These are phyloP conservation scores for Penicillium coprophilum DNA, from an alignment of 495 filamentous ascomycete genomes.

Conservation along the genomic window DNA sequence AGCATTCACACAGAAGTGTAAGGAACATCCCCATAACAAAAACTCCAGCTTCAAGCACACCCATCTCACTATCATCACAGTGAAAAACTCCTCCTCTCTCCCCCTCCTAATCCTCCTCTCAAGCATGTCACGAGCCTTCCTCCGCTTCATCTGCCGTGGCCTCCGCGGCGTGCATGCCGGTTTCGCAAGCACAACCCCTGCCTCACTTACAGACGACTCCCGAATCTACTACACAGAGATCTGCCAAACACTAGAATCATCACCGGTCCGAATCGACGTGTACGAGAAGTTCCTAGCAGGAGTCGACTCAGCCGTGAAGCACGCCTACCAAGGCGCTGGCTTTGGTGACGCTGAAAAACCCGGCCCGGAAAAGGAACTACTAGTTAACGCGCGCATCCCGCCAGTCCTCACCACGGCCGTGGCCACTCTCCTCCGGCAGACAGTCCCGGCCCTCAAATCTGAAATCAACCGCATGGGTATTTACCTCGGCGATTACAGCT, in stretches of 20 bases:
- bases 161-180: constrained; percentile 48
- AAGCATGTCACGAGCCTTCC: constrained; percentile 69
- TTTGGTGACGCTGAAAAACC: constrained; percentile 50
- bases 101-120: constrained; percentile 69
- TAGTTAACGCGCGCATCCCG: constrained; percentile 47
- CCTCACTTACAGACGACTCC: constrained; percentile 35
- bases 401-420: constrained; percentile 45
- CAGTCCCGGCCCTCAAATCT: constrained; percentile 35
- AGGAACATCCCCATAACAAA: constrained; percentile 17
- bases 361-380: constrained; percentile 48
- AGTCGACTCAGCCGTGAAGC: constrained; percentile 47
- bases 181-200: constrained; percentile 30
- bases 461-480: constrained; percentile 52
- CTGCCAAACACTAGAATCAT: constrained; percentile 41
- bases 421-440: constrained; percentile 43
- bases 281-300: constrained; percentile 52
- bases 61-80: constrained; percentile 19
- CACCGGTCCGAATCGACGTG: constrained; percentile 45
- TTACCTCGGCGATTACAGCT: constrained; percentile 49
- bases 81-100: constrained; percentile 53
- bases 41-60: constrained; percentile 7
- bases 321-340: constrained; percentile 46
- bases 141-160: constrained; percentile 65
- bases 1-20: constrained; percentile 47
- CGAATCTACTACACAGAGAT: constrained; percentile 44